phyloP scores from a whole-genome alignment of 352 stramenopile genomes.

The Globisporangium apiculatum region DNA sequence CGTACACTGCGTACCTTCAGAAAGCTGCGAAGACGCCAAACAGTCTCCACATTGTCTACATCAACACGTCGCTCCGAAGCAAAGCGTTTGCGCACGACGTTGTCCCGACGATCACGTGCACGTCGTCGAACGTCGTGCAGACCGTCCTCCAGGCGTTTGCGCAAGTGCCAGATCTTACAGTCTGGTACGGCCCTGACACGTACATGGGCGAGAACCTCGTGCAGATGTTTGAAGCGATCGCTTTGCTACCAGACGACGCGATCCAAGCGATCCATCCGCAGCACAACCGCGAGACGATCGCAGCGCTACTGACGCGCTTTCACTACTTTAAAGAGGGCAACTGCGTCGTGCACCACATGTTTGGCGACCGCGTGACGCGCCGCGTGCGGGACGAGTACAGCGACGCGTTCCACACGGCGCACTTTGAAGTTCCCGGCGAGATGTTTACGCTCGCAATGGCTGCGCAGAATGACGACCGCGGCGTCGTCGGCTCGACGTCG shows the following conservation, averaged over 20 bases:
- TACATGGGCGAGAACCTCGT: conserved; percentile 98
- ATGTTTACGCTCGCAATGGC: conserved; percentile 98
- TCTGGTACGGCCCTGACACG: conserved; percentile 94
- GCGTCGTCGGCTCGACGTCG: conserved; percentile 94
- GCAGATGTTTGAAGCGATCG: conserved; percentile 88
- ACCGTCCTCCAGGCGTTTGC: conserved; percentile 93
- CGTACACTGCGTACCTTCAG: conserved; percentile 91
- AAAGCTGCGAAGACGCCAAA: conserved; percentile 84
- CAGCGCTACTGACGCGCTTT: conserved; percentile 81
- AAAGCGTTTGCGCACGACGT: conserved; percentile 93
- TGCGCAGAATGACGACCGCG: conserved; percentile 84
- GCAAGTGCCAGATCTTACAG: conserved; percentile 87
- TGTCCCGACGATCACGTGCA: conserved; percentile 96
- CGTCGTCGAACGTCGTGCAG: conserved; percentile 94
- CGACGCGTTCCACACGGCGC: conserved; percentile 93
- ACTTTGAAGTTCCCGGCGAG: conserved; percentile 98
- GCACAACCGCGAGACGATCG: conserved; percentile 81
- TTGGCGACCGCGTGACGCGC: conserved; percentile 91
- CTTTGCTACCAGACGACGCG: conserved; percentile 66
- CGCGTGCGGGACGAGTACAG: conserved; percentile 88
- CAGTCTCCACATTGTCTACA: conserved; percentile 97
- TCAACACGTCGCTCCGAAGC: conserved; percentile 96
- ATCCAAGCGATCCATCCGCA: conserved; percentile 80
- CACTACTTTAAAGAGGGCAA: conserved; percentile 95
- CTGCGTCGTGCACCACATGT: conserved; percentile 98